These are phyloP conservation scores for Oxytropis ochrocephala DNA, from an alignment of 306 rosid genomes.

Conservation along the genomic window DNA sequence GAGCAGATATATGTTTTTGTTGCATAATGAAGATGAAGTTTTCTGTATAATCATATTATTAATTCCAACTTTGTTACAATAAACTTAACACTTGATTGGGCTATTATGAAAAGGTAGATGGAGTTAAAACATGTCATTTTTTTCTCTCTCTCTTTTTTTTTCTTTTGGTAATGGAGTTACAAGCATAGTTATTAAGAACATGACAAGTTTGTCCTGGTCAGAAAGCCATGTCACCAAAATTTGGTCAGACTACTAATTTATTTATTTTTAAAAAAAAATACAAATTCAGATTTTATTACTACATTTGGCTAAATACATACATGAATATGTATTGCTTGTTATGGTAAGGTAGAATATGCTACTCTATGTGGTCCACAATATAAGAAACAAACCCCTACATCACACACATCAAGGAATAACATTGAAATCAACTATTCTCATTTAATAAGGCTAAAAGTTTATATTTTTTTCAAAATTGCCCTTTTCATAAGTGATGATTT, in stretches of 20 bases:
- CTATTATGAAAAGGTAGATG: background rate
- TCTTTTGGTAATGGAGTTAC: background rate
- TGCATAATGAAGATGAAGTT: slow-evolving; percentile 7
- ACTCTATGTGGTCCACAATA: too few species aligned
- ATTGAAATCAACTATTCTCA: too few species aligned
- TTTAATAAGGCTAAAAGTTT: too few species aligned
- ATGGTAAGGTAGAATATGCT: background rate
- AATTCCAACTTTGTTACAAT: background rate
- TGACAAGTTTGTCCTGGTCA: background rate
- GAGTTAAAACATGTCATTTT: background rate
- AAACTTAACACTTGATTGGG: background rate
- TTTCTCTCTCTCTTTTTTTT: background rate
- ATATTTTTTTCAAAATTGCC: too few species aligned
- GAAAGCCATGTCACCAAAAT: background rate
- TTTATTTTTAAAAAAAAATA: background rate
- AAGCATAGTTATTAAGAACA: slow-evolving; percentile 15
- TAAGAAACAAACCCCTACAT: too few species aligned
- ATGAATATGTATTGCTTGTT: background rate
- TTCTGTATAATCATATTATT: background rate
- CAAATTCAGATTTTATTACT: background rate
- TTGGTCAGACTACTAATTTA: background rate
- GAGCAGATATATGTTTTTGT: background rate
- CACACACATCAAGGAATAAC: too few species aligned
- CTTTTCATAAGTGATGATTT: too few species aligned
- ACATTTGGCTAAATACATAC: background rate